These are phyloP conservation scores for Phytophthora crassamura DNA, from an alignment of 352 stramenopile genomes.

Conservation along the genomic window DNA sequence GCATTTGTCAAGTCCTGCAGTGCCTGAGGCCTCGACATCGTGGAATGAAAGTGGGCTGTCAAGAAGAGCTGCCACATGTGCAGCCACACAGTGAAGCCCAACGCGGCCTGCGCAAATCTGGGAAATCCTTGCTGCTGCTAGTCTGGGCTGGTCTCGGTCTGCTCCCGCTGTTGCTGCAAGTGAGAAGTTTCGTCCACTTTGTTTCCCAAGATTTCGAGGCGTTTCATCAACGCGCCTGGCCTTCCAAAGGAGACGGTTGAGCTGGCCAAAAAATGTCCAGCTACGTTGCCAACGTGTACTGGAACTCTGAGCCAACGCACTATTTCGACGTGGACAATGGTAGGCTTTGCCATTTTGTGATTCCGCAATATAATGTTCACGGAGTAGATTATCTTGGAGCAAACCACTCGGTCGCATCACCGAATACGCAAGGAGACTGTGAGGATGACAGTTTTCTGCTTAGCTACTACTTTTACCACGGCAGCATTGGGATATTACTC, in stretches of 20 bases:
- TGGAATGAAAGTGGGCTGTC: conserved; percentile 15
- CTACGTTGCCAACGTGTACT: conserved; percentile 27
- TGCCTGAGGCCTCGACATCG: no score
- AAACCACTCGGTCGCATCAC: background rate
- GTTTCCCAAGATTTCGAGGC: conserved; percentile 24
- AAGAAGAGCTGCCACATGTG: background rate
- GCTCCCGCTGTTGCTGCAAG: conserved; percentile 35
- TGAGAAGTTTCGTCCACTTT: conserved; percentile 29
- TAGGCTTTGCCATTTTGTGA: conserved; percentile 25
- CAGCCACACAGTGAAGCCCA: background rate
- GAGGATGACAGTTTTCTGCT: conserved; percentile 14
- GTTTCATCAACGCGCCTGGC: conserved; percentile 4
- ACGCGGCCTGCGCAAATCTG: background rate
- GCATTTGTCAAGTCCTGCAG: no score
- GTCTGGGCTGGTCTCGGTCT: conserved; percentile 22
- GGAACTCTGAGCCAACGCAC: conserved; percentile 24
- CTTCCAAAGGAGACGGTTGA: background rate
- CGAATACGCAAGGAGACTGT: conserved; percentile 12
- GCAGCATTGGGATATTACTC: conserved; percentile 25
- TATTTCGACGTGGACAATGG: conserved; percentile 16
- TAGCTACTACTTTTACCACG: conserved; percentile 21
- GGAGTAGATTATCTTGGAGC: conserved; percentile 14
- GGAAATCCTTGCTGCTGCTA: conserved; percentile 13
- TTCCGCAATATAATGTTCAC: conserved; percentile 27
- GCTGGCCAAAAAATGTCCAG: conserved; percentile 12